Evolutionary conservation across 2,329 filamentous ascomycete species (phyloP).

Genomic region (Nothopassalora personata): DNA sequence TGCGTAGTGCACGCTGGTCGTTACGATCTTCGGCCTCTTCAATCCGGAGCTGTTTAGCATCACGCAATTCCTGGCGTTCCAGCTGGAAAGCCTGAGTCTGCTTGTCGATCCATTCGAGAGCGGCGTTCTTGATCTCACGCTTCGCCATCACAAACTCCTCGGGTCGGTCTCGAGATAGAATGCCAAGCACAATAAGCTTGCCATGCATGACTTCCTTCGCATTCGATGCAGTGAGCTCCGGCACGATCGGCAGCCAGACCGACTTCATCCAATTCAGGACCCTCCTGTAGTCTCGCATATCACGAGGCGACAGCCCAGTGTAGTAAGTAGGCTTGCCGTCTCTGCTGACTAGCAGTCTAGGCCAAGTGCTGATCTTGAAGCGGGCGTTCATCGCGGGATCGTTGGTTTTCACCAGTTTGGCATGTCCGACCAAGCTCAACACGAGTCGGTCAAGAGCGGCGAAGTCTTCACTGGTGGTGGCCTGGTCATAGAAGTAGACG

Average conservation of each 20-base stretch:
- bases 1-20: conserved; percentile 77
- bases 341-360: conserved; percentile 81
- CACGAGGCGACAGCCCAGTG: conserved; percentile 74
- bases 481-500: conserved; percentile 94
- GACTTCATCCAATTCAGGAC: conserved; percentile 91
- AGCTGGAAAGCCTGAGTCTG: conserved; percentile 86
- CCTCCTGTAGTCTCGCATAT: conserved; percentile 81
- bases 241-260: conserved; percentile 93
- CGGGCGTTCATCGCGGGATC: conserved; percentile 68
- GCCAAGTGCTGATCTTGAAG: conserved; percentile 96
- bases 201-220: conserved; percentile 92
- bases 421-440: conserved; percentile 82
- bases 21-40: conserved; percentile 93
- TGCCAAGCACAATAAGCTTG: conserved; percentile 88
- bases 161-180: conserved; percentile 72
- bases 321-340: conserved; percentile 90
- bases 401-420: conserved; percentile 85
- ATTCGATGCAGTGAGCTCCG: conserved; percentile 85
- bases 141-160: conserved; percentile 74
- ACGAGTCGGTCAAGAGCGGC: conserved; percentile 78
- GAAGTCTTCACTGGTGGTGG: conserved; percentile 90
- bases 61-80: conserved; percentile 85
- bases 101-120: conserved; percentile 97
- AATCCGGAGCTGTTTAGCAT: conserved; percentile 89
- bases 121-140: conserved; percentile 90